Percentiles rank a stretch among this genome's conserved stretches.
Evolutionary conservation across 257 asterid species (phyloP).

Genomic region (Solanum raphanifolium): DNA sequence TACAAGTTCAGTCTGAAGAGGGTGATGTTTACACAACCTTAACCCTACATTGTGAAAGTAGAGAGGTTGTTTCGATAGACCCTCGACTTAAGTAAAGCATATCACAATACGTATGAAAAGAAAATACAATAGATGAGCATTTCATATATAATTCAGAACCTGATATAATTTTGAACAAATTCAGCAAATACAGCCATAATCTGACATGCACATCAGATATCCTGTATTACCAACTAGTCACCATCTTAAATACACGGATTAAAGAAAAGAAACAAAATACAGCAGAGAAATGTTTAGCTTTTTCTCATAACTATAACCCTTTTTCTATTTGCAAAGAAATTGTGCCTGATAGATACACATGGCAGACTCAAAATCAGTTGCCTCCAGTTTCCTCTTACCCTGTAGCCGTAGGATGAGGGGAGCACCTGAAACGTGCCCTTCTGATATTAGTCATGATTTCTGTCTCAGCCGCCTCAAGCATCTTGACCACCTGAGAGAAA

Average conservation of each 20-base stretch:
- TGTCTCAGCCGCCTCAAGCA: slow-evolving; percentile 89
- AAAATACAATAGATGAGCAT: neutral
- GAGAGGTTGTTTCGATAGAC: neutral
- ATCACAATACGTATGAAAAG: neutral
- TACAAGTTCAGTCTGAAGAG: neutral
- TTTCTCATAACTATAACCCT: slow-evolving; percentile 23
- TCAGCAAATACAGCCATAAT: neutral
- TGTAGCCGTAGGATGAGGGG: slow-evolving; percentile 65
- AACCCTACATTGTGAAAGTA: neutral
- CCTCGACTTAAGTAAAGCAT: neutral
- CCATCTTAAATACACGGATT: slow-evolving; percentile 24
- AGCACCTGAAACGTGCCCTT: slow-evolving; percentile 96
- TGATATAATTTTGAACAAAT: neutral
- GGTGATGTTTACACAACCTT: neutral
- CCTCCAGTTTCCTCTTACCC: neutral
- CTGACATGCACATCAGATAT: slow-evolving; percentile 24
- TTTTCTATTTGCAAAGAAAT: slow-evolving; percentile 41
- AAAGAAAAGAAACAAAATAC: slow-evolving; percentile 26
- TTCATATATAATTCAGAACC: neutral
- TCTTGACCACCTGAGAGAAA: slow-evolving; percentile 59
- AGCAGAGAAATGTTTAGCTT: slow-evolving; percentile 14
- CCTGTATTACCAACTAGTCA: slow-evolving; percentile 38
- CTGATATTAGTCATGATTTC: slow-evolving; percentile 75
- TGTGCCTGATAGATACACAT: slow-evolving; percentile 47
- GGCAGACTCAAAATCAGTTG: neutral